Evolutionary conservation across 306 rosid genomes (phyloP).

Genomic region (Vicia villosa): DNA sequence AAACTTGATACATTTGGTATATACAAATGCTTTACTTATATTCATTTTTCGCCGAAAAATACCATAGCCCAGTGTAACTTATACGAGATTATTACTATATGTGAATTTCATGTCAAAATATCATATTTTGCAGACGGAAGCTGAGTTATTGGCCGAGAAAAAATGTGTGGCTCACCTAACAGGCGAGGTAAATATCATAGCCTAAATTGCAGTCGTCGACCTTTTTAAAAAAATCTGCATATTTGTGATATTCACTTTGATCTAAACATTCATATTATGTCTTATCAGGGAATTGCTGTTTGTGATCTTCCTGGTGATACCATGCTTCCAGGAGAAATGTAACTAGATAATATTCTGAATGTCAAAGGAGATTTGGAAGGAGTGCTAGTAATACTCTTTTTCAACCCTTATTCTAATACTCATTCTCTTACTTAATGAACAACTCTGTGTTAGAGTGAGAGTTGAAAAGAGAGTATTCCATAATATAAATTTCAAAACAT

Average conservation of each 20-base stretch:
- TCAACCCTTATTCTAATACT: too few species aligned
- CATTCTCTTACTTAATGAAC: too few species aligned
- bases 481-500: neutral
- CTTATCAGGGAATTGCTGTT: slow-evolving; percentile 74
- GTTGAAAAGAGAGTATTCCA: neutral
- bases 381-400: too few species aligned
- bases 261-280: neutral
- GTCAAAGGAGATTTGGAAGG: slow-evolving; percentile 25
- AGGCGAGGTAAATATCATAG: slow-evolving; percentile 69
- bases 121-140: slow-evolving; percentile 73
- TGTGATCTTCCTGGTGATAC: slow-evolving; percentile 98
- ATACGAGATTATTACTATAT: neutral
- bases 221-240: neutral
- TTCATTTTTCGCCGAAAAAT: neutral
- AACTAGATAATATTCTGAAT: slow-evolving; percentile 31
- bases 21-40: neutral
- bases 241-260: neutral
- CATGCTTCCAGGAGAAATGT: slow-evolving; percentile 99
- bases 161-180: slow-evolving; percentile 94
- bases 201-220: neutral
- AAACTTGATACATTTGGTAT: neutral
- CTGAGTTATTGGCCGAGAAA: slow-evolving; percentile 92
- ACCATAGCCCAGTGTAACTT: neutral
- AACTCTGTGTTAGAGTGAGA: too few species aligned
- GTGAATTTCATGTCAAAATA: neutral